Percentiles rank a stretch among this genome's conserved stretches.
These are phyloP conservation scores for Raphanus sativus DNA, from an alignment of 345 rosid species.

Conservation along the genomic window DNA sequence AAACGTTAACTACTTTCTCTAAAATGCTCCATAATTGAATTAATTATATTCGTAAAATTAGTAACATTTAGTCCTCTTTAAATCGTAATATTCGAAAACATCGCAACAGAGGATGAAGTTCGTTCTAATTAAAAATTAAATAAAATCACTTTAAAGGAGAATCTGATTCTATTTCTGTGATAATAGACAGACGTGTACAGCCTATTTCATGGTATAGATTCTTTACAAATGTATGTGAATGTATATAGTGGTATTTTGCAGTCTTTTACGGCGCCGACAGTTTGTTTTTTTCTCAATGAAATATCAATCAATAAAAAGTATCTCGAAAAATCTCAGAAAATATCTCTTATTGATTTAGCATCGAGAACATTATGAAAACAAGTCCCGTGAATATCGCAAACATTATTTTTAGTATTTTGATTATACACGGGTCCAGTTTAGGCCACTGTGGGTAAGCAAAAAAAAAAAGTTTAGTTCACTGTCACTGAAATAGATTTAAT, in stretches of 20 bases:
- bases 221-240: conserved; percentile 15
- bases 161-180: conserved; percentile 33
- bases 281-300: not conserved
- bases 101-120: not conserved
- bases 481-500: not conserved
- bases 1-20: conserved; percentile 10
- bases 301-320: not conserved
- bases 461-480: not conserved
- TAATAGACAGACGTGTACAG: conserved; percentile 12
- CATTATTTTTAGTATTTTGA: not conserved
- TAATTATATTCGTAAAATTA: not conserved
- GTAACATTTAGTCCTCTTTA: conserved; percentile 1
- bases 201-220: conserved; percentile 12
- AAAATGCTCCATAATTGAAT: conserved; percentile 20
- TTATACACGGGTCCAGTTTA: not conserved
- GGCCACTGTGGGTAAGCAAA: not conserved
- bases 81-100: conserved; percentile 14
- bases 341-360: not conserved
- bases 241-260: conserved; percentile 16
- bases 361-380: not conserved
- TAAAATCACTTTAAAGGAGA: not conserved
- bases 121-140: not conserved
- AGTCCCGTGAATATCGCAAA: not conserved
- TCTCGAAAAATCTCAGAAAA: not conserved
- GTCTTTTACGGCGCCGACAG: conserved; percentile 30